These are phyloP conservation scores for Fusarium albosuccineum DNA, from an alignment of 2,329 filamentous ascomycete species.

Conservation along the genomic window DNA sequence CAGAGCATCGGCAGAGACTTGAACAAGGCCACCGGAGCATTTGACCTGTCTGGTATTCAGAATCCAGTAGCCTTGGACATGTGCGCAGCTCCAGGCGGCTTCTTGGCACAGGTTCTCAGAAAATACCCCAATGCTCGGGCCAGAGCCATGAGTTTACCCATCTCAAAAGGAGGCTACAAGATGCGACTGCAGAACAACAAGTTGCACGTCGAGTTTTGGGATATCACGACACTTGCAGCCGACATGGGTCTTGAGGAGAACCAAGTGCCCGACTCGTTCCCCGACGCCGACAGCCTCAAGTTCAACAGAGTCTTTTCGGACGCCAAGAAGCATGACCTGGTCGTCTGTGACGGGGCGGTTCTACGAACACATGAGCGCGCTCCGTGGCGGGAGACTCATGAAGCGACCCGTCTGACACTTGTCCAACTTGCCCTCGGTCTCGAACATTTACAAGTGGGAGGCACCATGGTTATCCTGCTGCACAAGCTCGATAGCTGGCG, in stretches of 20 bases:
- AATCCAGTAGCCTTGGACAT: slow-evolving; percentile 61
- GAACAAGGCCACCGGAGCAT: slow-evolving; percentile 49
- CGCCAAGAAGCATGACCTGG: slow-evolving; percentile 54
- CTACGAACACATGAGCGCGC: slow-evolving; percentile 54
- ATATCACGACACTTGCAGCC: slow-evolving; percentile 65
- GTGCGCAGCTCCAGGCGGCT: slow-evolving; percentile 69
- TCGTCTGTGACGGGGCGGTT: slow-evolving; percentile 63
- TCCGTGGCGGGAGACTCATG: slow-evolving; percentile 49
- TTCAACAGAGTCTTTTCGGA: background rate
- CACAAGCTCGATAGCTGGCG: slow-evolving; percentile 61
- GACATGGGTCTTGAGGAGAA: slow-evolving; percentile 55
- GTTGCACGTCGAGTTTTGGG: slow-evolving; percentile 47
- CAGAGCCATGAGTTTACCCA: slow-evolving; percentile 57
- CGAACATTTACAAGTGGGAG: slow-evolving; percentile 58
- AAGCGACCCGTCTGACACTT: slow-evolving; percentile 53
- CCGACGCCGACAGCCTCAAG: slow-evolving; percentile 38
- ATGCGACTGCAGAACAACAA: slow-evolving; percentile 45
- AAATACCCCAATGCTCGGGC: slow-evolving; percentile 50
- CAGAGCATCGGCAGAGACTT: slow-evolving; percentile 57
- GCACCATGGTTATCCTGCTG: slow-evolving; percentile 64
- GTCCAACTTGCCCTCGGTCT: slow-evolving; percentile 61
- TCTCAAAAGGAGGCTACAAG: slow-evolving; percentile 55
- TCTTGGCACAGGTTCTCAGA: slow-evolving; percentile 54
- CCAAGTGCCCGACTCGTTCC: slow-evolving; percentile 48
- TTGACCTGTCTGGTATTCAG: slow-evolving; percentile 40